Evolutionary conservation across 2,329 filamentous ascomycete genomes (phyloP).

Genomic region (Hortaea sp.): DNA sequence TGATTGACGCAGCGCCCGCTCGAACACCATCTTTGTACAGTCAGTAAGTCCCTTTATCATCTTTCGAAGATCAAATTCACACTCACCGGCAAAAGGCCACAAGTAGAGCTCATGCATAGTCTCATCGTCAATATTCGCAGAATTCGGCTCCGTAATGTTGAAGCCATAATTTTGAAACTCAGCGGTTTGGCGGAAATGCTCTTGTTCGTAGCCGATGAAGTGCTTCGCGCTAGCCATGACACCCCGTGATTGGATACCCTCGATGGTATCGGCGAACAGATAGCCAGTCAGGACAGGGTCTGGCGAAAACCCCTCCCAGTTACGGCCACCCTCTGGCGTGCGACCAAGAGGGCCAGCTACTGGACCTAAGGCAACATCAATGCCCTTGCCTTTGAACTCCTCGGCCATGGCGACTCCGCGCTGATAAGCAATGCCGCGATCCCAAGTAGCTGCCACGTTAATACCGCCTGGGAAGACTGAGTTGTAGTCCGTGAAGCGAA

Average conservation of each 20-base stretch:
- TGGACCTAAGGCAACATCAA: conserved; percentile 66
- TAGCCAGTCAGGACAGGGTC: conserved; percentile 68
- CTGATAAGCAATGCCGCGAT: conserved; percentile 57
- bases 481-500: conserved; percentile 68
- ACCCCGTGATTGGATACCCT: conserved; percentile 71
- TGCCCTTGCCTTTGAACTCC: conserved; percentile 64
- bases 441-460: conserved; percentile 74
- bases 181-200: conserved; percentile 53
- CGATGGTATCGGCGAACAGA: conserved; percentile 60
- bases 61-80: neutral
- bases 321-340: conserved; percentile 34
- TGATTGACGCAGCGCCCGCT: conserved; percentile 40
- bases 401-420: conserved; percentile 64
- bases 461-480: conserved; percentile 72
- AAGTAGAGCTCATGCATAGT: conserved; percentile 39
- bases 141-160: conserved; percentile 39
- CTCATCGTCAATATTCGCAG: conserved; percentile 52
- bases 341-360: conserved; percentile 65
- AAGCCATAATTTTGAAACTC: conserved; percentile 40
- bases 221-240: conserved; percentile 79
- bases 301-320: conserved; percentile 65
- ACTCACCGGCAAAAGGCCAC: conserved; percentile 32
- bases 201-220: conserved; percentile 63
- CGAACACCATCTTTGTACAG: conserved; percentile 33
- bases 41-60: neutral